phyloP scores from a whole-genome alignment of 2,329 filamentous ascomycete genomes.

The Colletotrichum sojae region DNA sequence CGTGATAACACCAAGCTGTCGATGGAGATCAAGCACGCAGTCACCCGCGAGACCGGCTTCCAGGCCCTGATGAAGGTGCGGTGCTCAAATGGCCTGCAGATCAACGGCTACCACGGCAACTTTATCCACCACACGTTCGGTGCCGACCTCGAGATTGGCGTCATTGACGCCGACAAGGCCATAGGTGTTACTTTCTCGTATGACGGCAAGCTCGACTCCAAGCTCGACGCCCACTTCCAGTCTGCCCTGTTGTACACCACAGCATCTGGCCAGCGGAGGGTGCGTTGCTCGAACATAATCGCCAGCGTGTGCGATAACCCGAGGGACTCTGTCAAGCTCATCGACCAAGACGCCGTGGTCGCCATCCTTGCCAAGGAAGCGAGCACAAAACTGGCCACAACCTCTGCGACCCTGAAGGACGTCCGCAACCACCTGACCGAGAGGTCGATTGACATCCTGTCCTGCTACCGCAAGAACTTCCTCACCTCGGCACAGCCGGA shows the following conservation, averaged over 20 bases:
- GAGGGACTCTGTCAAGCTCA: conserved; percentile 88
- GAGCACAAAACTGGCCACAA: conserved; percentile 82
- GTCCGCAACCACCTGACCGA: conserved; percentile 87
- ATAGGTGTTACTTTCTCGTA: conserved; percentile 93
- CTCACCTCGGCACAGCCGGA: conserved; percentile 86
- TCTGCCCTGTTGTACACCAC: conserved; percentile 95
- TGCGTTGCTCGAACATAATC: conserved; percentile 93
- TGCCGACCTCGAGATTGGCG: conserved; percentile 93
- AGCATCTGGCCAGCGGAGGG: conserved; percentile 87
- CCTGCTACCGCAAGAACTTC: conserved; percentile 93
- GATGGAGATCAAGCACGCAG: conserved; percentile 86
- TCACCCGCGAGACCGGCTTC: conserved; percentile 92
- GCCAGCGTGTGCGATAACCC: conserved; percentile 91
- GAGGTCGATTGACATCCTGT: conserved; percentile 92
- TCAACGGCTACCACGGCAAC: conserved; percentile 94
- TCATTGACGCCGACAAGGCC: conserved; percentile 94
- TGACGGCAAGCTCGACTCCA: conserved; percentile 96
- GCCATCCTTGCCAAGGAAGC: conserved; percentile 94
- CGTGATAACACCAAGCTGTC: conserved; percentile 88
- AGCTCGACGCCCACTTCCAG: conserved; percentile 98
- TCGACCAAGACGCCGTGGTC: conserved; percentile 95
- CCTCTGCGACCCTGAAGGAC: conserved; percentile 83
- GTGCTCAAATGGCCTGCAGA: conserved; percentile 95
- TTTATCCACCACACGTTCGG: conserved; percentile 97
- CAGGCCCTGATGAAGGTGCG: conserved; percentile 98